Evolutionary conservation across 495 filamentous ascomycete species (phyloP), one percentile per base, ranked within the genome.

Genomic region (Neurospora discreta): DNA sequence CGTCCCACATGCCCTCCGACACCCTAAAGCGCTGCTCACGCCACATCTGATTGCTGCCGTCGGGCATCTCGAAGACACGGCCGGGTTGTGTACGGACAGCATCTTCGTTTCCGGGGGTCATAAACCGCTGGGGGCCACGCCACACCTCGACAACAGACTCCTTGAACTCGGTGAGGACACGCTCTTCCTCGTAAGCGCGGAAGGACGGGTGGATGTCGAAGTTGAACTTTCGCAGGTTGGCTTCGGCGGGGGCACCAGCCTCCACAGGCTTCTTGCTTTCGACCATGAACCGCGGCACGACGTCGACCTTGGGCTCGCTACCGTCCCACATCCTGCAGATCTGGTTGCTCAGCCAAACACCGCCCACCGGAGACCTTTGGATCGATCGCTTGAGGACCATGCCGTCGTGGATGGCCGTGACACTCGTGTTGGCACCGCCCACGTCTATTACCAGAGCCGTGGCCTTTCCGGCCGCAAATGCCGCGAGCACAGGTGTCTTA

Each of bases 111-210:
- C 85, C 84, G 7, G 86, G 84, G 44, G 85, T 84, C 6, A 85
- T 78, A 71, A 91, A 88, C 30, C 88, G 86, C 70, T 90, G 91
- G 0, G 92, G 92, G 1, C 93, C 93, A n/a, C 87, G 85, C 95
- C 95, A 98, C 38, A 94, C 88, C 78, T 97, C 92, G 36, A 98
- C 95, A 60, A 97, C 93, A 68, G 90, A 95, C 83, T 99, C 96
- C 83, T 99, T 99, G 86, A 98, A 99, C 78, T 97, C 93, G 44
- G 91, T 92, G 30, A 98, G 82, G 16, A 97, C 91, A 60, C 95
- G 92, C 76, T 98, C 96, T 85, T 99, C 96, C 80, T 98, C 88
- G 38, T 93, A 87, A 18, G 84, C 84, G 74, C 91, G 89, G 86
- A 93, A 98, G 39, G 90, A 91, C 5, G 86, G 86, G 68, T 88